Conservation (phyloP, 2,329 filamentous ascomycete genomes). For the Dichotomopilus funicola region DNA sequence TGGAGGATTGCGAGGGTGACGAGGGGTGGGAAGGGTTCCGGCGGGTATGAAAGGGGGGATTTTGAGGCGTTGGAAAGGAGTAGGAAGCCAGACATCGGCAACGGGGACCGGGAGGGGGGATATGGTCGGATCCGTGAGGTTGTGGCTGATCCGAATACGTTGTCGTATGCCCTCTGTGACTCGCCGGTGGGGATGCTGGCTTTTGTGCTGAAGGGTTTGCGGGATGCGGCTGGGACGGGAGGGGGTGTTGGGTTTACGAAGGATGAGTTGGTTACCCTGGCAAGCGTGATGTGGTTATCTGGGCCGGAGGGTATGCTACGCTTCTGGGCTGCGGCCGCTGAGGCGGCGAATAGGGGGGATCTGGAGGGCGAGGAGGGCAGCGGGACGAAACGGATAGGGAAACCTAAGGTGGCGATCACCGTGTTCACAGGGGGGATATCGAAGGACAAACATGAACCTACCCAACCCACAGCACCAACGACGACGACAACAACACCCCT, state of each 20-base stretch:
- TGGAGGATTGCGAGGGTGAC: constrained; percentile 49
- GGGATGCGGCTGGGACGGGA: constrained; percentile 25
- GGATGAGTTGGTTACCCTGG: constrained; percentile 53
- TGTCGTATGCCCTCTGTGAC: constrained; percentile 56
- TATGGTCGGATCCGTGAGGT: not conserved
- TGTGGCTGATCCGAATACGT: constrained; percentile 44
- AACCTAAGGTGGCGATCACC: constrained; percentile 40
- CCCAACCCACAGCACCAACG: no score
- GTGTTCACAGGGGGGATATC: constrained; percentile 32
- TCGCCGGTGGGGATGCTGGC: constrained; percentile 54
- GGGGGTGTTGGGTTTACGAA: constrained; percentile 32
- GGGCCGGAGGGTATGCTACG: constrained; percentile 56
- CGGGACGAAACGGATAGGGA: constrained; percentile 14
- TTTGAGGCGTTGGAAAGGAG: not conserved
- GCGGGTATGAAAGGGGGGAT: constrained; percentile 20
- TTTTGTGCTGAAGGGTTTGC: constrained; percentile 44
- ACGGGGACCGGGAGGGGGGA: not conserved
- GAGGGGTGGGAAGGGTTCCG: constrained; percentile 43
- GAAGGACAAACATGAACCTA: not conserved
- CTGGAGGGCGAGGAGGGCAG: constrained; percentile 11
- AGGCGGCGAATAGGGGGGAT: constrained; percentile 25
- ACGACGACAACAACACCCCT: no score
- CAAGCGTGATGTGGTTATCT: constrained; percentile 59
- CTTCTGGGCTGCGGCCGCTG: constrained; percentile 45
- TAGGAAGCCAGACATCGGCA: no score